Conservation (phyloP, 2,329 filamentous ascomycete genomes). For the Cladosporium velox region DNA sequence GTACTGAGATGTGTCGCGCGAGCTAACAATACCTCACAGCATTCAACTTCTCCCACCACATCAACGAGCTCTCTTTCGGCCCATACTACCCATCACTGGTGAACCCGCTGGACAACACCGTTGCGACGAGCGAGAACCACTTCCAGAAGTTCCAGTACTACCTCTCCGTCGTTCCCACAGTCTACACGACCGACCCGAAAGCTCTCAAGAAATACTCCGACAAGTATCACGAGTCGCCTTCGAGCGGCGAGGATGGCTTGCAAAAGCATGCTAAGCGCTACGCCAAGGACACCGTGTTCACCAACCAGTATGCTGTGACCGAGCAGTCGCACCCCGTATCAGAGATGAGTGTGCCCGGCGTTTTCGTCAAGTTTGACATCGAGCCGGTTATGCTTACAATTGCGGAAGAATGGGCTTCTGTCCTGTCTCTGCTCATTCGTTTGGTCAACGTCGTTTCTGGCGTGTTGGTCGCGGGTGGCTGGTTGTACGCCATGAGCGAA, state of each 20-base stretch:
- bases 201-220: constrained; percentile 43
- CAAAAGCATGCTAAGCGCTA: constrained; percentile 37
- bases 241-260: constrained; percentile 40
- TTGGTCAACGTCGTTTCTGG: constrained; percentile 89
- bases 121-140: constrained; percentile 70
- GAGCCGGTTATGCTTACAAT: constrained; percentile 90
- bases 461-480: constrained; percentile 89
- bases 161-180: constrained; percentile 88
- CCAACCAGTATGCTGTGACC: constrained; percentile 97
- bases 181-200: constrained; percentile 65
- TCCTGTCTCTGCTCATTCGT: constrained; percentile 75
- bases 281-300: constrained; percentile 68
- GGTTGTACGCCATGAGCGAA: constrained; percentile 82
- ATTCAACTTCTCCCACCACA: constrained; percentile 97
- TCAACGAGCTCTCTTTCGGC: constrained; percentile 94
- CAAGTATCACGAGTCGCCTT: constrained; percentile 44
- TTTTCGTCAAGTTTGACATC: constrained; percentile 99
- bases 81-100: constrained; percentile 92
- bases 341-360: constrained; percentile 74
- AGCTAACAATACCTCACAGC: constrained; percentile 47
- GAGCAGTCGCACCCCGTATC: constrained; percentile 74
- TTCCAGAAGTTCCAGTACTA: constrained; percentile 99
- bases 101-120: constrained; percentile 91
- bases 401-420: constrained; percentile 74
- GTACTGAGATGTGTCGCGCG: not conserved